phyloP scores from a whole-genome alignment of 108 stramenopile species.

The Cyclotella cryptica region DNA sequence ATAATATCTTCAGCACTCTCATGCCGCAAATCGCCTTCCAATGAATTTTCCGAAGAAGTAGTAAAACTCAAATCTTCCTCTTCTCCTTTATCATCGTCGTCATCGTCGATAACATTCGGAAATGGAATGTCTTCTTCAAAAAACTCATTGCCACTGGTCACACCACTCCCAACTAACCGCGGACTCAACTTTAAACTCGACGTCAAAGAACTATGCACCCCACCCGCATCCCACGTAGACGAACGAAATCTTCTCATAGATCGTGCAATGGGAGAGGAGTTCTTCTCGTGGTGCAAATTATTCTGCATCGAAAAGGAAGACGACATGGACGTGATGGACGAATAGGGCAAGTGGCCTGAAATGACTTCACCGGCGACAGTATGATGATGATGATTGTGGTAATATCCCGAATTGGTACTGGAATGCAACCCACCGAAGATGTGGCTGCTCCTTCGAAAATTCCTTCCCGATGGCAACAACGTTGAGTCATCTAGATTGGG shows the following conservation, averaged over 20 bases:
- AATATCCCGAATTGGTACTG: too few relatives aligned
- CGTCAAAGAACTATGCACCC: background rate
- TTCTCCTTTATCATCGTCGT: background rate
- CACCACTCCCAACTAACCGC: background rate
- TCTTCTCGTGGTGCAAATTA: background rate
- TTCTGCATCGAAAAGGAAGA: background rate
- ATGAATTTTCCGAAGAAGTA: background rate
- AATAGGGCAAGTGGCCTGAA: background rate
- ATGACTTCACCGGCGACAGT: constrained; percentile 6
- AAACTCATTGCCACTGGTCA: background rate
- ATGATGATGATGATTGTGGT: background rate
- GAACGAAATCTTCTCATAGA: constrained; percentile 2
- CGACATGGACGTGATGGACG: background rate
- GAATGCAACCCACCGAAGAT: background rate
- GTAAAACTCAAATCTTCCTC: constrained; percentile 2
- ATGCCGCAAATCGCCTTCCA: background rate
- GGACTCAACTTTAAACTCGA: background rate
- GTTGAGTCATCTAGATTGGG: background rate
- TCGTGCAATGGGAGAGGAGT: constrained; percentile 4
- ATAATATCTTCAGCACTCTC: background rate
- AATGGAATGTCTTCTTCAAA: background rate
- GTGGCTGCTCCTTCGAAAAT: constrained; percentile 2
- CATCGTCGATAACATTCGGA: background rate
- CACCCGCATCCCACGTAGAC: constrained; percentile 1
- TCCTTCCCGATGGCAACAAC: background rate